Base-by-base conservation (phyloP, 768 basidiomycete genomes). In the Boletus fagicola region DNA sequence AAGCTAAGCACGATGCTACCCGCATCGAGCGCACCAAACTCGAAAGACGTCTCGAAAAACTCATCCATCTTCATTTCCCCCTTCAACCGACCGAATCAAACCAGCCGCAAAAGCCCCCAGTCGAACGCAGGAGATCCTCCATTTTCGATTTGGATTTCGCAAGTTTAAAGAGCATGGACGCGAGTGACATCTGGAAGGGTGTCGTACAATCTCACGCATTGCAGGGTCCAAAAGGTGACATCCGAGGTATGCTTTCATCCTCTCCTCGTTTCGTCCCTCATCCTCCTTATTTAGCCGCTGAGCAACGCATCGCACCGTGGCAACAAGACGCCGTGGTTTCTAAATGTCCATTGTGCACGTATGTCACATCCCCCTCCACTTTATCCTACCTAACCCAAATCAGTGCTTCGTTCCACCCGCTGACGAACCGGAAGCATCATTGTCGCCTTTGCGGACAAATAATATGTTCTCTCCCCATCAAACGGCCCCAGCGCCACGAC, bases 271-370 rank as follows among this genome's bases (percentile, higher is more conserved):
- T 33, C 26, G 12, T 56, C 31, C 53, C 53, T 58, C 59, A 55
- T 50, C 49, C 30, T 1, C 31, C 15, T 12, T 39, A 16, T 53
- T 11, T 28, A 90, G 88, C 81, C 52, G 87, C 86, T 4, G 96
- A 99, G 72, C 95, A 96, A 72, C 78, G 82, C 44, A 94, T 99
- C 62, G 94, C 97, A 3, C 93, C 93, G 5, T 99, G 96, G 96
- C 85, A 97, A 69, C 85, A 89, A 40, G 96, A 98, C 68, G 77
- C 82, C 1, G 65, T 77, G 4, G 92, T 86, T 1, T 82, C 80
- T 45, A 85, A 86, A 58, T 99, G 96, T 75, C 88, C 92, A 1
- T 75, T 96, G 59, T 99, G 96, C 83, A 71, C 67, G 93, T 91
- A 71, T 70, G 84, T 59, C 75, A 1, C 20, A 42, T 48, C 44